These are phyloP conservation scores for Artemisia annua DNA, from an alignment of 129 eudicot genomes.

Conservation along the genomic window DNA sequence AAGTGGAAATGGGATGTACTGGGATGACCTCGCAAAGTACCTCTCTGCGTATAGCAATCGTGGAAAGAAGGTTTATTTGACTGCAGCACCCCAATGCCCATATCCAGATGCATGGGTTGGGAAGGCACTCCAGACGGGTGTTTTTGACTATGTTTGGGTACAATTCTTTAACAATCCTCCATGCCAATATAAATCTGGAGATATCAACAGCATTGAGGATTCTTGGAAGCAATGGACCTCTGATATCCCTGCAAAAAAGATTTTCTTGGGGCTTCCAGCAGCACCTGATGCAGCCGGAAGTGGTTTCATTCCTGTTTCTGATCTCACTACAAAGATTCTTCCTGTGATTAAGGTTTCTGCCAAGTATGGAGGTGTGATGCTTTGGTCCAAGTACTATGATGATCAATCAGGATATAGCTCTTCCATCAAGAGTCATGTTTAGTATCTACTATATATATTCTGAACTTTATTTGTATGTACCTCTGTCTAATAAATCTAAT, in stretches of 20 bases:
- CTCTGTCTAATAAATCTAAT: background rate
- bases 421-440: too few species aligned
- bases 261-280: too few species aligned
- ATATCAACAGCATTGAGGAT: constrained; percentile 9
- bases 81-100: constrained; percentile 46
- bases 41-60: constrained; percentile 19
- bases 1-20: constrained; percentile 29
- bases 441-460: background rate
- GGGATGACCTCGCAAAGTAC: constrained; percentile 34
- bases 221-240: constrained; percentile 46
- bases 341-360: too few species aligned
- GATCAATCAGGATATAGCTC: too few species aligned
- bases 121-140: constrained; percentile 33
- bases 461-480: constrained; percentile 5
- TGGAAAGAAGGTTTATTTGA: constrained; percentile 36
- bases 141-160: constrained; percentile 47
- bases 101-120: constrained; percentile 40
- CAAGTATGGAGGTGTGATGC: too few species aligned
- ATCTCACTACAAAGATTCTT: too few species aligned
- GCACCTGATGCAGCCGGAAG: too few species aligned
- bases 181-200: constrained; percentile 38
- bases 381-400: too few species aligned
- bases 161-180: constrained; percentile 42
- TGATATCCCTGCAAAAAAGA: constrained; percentile 15
- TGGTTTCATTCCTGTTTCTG: too few species aligned